Base-by-base conservation (phyloP, 1,284 basidiomycete species). In the Volvariella surrecta region DNA sequence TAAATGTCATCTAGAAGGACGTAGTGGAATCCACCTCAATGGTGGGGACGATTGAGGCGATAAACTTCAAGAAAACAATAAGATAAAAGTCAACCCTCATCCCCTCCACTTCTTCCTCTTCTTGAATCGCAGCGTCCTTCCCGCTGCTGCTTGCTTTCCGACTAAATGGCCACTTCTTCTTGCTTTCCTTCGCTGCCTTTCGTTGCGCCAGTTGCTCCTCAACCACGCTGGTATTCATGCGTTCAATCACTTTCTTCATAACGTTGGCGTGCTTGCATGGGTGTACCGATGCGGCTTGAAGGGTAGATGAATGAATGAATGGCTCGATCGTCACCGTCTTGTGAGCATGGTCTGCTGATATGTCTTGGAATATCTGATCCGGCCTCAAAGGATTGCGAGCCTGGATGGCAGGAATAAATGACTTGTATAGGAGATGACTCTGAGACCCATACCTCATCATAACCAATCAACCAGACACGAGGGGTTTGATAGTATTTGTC, bases 211-310 rank as follows among this genome's bases (percentile, higher is more conserved):
- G 73, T 58, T 89, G 84, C 60, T 87, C 82, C 46, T 83, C 86
- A 38, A 86, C 75, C 35, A 89, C 82, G 49, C 80, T 82, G 61
- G 82, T 81, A 63, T 98, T 96, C 93, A 99, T 98, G 44, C 94
- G 77, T 62, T 97, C 94, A 57, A 99, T 97, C 52, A 99, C 92
- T 65, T 98, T 99, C 75, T 96, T 97, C 96, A 99, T 99, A 44
- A 99, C 96, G 59, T 83, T 91, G 0, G 94, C 91, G 61, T 99
- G 95, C 62, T 97, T 97, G 79, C 95, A 99, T 1, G 95, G 95
- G 60, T 99, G 95, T 8, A 99, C 94, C 0, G 84, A 89, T 0
- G 89, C 93, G 6, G 85, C 81, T 62, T 94, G 85, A 45, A 92
- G 73, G 20, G 84, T 80, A 3, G 79, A 68, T 0, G 84, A 87